These are phyloP conservation scores for Selaginella moellendorffii DNA, from an alignment of 75 land plant species.

Conservation along the genomic window DNA sequence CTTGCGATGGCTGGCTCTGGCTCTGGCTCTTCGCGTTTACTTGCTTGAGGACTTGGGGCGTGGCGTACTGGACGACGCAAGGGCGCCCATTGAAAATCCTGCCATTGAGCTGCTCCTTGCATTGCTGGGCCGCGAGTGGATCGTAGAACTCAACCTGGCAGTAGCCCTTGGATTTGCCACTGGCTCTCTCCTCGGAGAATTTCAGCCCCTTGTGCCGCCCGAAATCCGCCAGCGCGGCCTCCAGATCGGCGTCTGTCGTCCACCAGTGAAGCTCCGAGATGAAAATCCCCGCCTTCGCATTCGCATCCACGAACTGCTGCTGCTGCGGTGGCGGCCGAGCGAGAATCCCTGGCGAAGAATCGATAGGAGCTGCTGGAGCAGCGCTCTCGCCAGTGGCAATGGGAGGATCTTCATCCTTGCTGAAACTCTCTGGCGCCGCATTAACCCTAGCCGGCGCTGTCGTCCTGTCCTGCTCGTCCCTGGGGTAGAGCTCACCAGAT, in stretches of 20 bases:
- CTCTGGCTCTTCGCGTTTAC: slow-evolving; percentile 42
- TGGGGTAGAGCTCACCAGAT: slow-evolving; percentile 6
- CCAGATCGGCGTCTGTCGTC: slow-evolving; percentile 91
- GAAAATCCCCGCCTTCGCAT: slow-evolving; percentile 40
- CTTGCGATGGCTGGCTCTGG: slow-evolving; percentile 16
- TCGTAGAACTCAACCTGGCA: slow-evolving; percentile 87
- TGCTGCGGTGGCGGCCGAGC: slow-evolving; percentile 3
- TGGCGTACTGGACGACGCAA: slow-evolving; percentile 71
- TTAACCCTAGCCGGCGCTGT: neutral
- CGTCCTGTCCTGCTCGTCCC: slow-evolving; percentile 7
- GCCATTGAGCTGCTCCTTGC: slow-evolving; percentile 85
- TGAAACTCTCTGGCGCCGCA: no score
- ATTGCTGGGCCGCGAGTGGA: slow-evolving; percentile 42
- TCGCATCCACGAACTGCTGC: slow-evolving; percentile 7
- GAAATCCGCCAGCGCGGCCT: slow-evolving; percentile 53
- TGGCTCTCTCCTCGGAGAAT: slow-evolving; percentile 79
- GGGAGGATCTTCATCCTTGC: neutral
- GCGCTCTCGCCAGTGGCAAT: neutral
- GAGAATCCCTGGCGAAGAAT: neutral
- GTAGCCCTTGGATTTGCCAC: slow-evolving; percentile 94
- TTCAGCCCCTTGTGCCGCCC: slow-evolving; percentile 72
- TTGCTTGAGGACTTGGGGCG: slow-evolving; percentile 47
- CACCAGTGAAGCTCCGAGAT: slow-evolving; percentile 90
- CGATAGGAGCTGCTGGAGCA: neutral
- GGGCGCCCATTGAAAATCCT: slow-evolving; percentile 63